Conservation (phyloP, 495 filamentous ascomycete species). For the Neurospora sp. region DNA sequence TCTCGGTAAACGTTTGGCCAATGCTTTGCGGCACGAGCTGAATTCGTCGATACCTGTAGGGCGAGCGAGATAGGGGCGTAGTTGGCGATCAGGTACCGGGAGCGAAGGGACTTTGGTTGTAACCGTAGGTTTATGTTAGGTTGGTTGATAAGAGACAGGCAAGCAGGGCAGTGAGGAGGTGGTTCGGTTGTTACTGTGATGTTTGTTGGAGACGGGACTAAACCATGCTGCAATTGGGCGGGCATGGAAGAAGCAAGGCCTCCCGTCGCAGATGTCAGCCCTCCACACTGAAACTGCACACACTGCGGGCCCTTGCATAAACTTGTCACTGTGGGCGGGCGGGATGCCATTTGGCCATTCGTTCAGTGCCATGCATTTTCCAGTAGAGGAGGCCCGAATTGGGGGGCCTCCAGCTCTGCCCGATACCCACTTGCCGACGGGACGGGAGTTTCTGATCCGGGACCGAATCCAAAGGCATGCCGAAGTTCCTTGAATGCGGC, state of each 20-base stretch:
- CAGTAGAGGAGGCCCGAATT: neutral
- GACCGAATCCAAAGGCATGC: neutral
- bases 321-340: neutral
- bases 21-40: neutral
- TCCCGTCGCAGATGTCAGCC: slow-evolving; percentile 1
- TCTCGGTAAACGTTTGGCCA: neutral
- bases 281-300: neutral
- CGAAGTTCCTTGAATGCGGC: neutral
- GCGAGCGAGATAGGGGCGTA: neutral
- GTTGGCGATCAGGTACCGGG: neutral
- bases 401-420: neutral
- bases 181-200: neutral
- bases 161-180: neutral
- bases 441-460: neutral
- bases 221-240: neutral
- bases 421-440: neutral
- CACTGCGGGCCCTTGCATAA: slow-evolving; percentile 2
- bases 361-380: neutral
- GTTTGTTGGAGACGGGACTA: neutral
- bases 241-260: neutral
- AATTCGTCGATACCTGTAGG: neutral
- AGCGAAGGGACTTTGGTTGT: neutral
- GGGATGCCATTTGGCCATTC: neutral
- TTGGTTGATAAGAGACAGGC: neutral
- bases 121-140: neutral